These are phyloP conservation scores for Stereocaulon alpinum DNA, from an alignment of 495 filamentous ascomycete species.

Conservation along the genomic window DNA sequence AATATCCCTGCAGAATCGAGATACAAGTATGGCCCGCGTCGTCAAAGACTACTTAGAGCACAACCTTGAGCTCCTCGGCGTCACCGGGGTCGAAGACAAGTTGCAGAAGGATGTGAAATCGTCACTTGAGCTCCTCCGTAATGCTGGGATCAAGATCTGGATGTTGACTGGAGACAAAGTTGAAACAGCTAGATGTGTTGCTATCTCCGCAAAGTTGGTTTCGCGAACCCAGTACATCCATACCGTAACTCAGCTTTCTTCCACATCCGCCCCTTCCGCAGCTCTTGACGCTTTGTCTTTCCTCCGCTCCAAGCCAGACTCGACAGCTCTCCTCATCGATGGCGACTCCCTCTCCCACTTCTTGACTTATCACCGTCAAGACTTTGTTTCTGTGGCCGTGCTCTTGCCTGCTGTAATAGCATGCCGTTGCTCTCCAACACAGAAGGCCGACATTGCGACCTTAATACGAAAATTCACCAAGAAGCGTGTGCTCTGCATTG, in stretches of 20 bases:
- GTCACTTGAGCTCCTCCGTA: slow-evolving; percentile 85
- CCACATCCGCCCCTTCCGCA: slow-evolving; percentile 33
- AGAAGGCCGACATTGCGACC: slow-evolving; percentile 87
- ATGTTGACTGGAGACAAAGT: slow-evolving; percentile 99
- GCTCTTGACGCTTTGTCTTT: slow-evolving; percentile 82
- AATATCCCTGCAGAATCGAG: slow-evolving; percentile 66
- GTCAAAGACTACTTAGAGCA: slow-evolving; percentile 74
- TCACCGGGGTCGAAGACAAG: slow-evolving; percentile 96
- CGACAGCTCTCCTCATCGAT: slow-evolving; percentile 84
- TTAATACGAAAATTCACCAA: slow-evolving; percentile 87
- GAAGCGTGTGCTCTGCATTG: slow-evolving; percentile 92
- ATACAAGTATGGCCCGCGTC: slow-evolving; percentile 68
- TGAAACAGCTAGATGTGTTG: slow-evolving; percentile 94
- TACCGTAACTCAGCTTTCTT: slow-evolving; percentile 65
- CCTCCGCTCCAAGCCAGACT: slow-evolving; percentile 74
- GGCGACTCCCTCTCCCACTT: slow-evolving; percentile 80
- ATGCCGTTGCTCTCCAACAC: slow-evolving; percentile 92
- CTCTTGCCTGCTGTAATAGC: slow-evolving; percentile 85
- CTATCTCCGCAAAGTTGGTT: slow-evolving; percentile 90
- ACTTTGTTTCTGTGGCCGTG: slow-evolving; percentile 86
- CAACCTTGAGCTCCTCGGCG: slow-evolving; percentile 83
- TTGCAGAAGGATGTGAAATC: slow-evolving; percentile 92
- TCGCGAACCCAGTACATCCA: slow-evolving; percentile 91
- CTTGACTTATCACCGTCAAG: slow-evolving; percentile 64
- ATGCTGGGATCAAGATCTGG: slow-evolving; percentile 99